phyloP scores from a whole-genome alignment of 768 basidiomycete genomes.

The Suillus cothurnatus region DNA sequence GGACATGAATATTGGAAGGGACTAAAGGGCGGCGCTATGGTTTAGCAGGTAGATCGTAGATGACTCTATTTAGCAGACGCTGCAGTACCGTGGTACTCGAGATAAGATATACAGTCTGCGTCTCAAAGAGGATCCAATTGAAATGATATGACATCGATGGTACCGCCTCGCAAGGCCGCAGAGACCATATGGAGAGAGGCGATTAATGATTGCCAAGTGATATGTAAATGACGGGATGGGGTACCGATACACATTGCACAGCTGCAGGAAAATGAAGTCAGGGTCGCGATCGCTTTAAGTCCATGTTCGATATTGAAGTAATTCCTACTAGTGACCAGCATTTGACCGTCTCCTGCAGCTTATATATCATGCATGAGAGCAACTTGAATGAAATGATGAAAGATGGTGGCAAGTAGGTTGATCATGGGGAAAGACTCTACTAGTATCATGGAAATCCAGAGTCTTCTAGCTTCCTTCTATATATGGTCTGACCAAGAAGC shows the following conservation, averaged over 20 bases:
- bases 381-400: background rate
- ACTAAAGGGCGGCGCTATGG: background rate
- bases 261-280: background rate
- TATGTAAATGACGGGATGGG: background rate
- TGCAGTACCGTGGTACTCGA: background rate
- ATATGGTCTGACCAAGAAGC: background rate
- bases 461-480: too few relatives aligned
- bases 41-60: background rate
- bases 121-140: background rate
- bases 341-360: background rate
- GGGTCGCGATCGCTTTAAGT: background rate
- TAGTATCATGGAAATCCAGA: too few relatives aligned
- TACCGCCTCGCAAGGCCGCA: background rate
- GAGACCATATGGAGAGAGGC: background rate
- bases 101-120: background rate
- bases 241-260: background rate
- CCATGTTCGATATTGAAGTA: background rate
- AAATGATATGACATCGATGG: background rate
- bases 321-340: background rate
- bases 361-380: background rate
- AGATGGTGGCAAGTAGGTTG: background rate
- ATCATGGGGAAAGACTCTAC: background rate
- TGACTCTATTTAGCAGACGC: background rate
- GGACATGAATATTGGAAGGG: background rate
- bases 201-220: background rate